Evolutionary conservation across 495 filamentous ascomycete species (phyloP), one percentile per base, ranked within the genome.

Genomic region (Neurospora africana): DNA sequence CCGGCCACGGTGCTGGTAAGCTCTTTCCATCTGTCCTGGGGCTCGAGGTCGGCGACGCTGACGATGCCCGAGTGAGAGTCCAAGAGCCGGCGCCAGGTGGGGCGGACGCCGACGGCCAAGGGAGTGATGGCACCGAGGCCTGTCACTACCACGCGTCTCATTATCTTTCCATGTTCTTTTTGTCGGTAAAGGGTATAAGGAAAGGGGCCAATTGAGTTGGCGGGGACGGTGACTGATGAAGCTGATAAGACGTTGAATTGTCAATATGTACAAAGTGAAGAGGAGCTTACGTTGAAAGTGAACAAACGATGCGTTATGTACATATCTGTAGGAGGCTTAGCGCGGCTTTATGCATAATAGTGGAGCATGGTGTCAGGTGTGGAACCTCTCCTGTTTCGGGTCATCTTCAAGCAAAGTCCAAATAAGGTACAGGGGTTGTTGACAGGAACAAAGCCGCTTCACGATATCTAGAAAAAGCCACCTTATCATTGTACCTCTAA

Each of bases 71-170:
- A 93, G 69, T 93, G 84, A 40, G 91, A 89, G 68, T 91, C 90
- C 5, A 99, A 77, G 11, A 98, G 88, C 47, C 91, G 89, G 47
- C 81, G 88, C 95, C 95, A 99, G 61, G 93, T 91, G 23, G 84
- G 88, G 70, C 87, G 89, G 74, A 91, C 85, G 47, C 95, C 94
- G 44, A 97, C 88, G 70, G 92, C 95, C 27, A 99, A 85, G 67
- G 95, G 95, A 69, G 95, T 97, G 70, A 99, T 89, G 76, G 93
- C 92, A 53, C 95, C 95, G 69, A 99, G 85, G 78, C 95, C 95
- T 65, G 95, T 98, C 76, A 98, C 91, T 76, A 98, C 95, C 76
- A 98, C 95, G 75, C 93, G 90, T 82, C 94, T 91, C 95, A 97
- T 95, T 11, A 70, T 74, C 13, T 41, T 70, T 70, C 76, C 77